Conservation (phyloP, 192 early-diverging fungal genomes). For the Haplosporangium gracile region DNA sequence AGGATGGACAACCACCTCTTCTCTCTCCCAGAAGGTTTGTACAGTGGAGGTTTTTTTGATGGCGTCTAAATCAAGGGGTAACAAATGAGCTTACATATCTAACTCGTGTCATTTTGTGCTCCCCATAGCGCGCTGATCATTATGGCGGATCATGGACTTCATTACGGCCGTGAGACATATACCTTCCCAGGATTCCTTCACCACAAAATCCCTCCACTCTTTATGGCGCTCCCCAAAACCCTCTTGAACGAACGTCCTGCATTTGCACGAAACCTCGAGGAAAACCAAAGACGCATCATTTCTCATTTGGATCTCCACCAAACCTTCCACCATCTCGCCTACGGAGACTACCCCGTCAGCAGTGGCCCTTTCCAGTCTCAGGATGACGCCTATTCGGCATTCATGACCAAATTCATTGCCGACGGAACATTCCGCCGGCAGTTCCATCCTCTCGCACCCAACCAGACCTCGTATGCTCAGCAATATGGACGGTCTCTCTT, state of each 20-base stretch:
- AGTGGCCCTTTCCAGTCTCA: not conserved
- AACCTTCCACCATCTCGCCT: conserved; percentile 53
- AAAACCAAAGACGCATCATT: conserved; percentile 36
- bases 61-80: not conserved
- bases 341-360: conserved; percentile 27
- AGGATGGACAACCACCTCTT: conserved; percentile 33
- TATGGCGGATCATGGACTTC: conserved; percentile 55
- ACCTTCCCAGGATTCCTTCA: conserved; percentile 52
- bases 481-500: conserved; percentile 40
- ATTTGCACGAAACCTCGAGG: conserved; percentile 18
- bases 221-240: conserved; percentile 37
- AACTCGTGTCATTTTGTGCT: not conserved
- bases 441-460: conserved; percentile 31
- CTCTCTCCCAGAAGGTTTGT: conserved; percentile 50
- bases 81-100: not conserved
- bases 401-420: conserved; percentile 38
- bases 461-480: conserved; percentile 47
- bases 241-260: conserved; percentile 25
- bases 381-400: conserved; percentile 9
- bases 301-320: conserved; percentile 53
- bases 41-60: not conserved
- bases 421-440: conserved; percentile 35
- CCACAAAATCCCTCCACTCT: conserved; percentile 54
- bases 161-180: conserved; percentile 55
- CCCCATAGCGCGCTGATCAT: conserved; percentile 42